phyloP scores from a whole-genome alignment of 1,284 basidiomycete genomes.

The Ceratobasidium sp. region DNA sequence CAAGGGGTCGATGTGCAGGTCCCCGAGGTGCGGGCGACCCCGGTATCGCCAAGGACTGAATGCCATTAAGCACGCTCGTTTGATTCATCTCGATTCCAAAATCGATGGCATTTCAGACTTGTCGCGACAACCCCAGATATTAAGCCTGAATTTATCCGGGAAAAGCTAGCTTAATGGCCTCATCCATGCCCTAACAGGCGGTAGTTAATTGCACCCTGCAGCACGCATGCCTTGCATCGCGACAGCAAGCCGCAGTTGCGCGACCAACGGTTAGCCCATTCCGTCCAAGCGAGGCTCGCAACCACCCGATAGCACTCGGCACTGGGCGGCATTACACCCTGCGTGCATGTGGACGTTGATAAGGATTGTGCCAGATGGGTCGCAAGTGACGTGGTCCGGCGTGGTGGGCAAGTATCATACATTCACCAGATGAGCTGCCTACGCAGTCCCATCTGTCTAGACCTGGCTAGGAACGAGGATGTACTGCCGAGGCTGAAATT shows the following conservation, averaged over 20 bases:
- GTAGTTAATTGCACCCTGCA: neutral
- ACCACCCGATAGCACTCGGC: slow-evolving; percentile 29
- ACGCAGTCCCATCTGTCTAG: slow-evolving; percentile 8
- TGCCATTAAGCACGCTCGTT: slow-evolving; percentile 15
- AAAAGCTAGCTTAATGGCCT: slow-evolving; percentile 11
- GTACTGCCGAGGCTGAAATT: slow-evolving; percentile 26
- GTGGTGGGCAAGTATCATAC: slow-evolving; percentile 1
- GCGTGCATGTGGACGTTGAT: slow-evolving; percentile 38
- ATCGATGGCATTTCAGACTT: slow-evolving; percentile 16
- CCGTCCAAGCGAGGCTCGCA: slow-evolving; percentile 20
- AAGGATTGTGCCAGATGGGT: slow-evolving; percentile 40
- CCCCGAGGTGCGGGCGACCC: slow-evolving; percentile 7
- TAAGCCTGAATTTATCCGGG: neutral
- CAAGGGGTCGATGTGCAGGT: slow-evolving; percentile 1
- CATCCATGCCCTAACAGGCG: neutral
- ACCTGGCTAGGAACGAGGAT: slow-evolving; percentile 27
- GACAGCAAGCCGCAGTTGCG: neutral
- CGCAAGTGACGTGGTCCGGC: slow-evolving; percentile 29
- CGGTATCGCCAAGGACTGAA: slow-evolving; percentile 6
- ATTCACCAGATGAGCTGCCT: slow-evolving; percentile 27
- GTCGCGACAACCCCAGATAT: slow-evolving; percentile 15
- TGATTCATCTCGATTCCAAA: slow-evolving; percentile 14
- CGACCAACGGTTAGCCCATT: neutral
- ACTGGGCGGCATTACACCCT: slow-evolving; percentile 19
- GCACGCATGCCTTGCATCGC: neutral